A percentile compares a stretch with the other conserved stretches of the same genome.
phyloP scores from a whole-genome alignment of 805 yeast species.

The Starmerella gropengiesseri region DNA sequence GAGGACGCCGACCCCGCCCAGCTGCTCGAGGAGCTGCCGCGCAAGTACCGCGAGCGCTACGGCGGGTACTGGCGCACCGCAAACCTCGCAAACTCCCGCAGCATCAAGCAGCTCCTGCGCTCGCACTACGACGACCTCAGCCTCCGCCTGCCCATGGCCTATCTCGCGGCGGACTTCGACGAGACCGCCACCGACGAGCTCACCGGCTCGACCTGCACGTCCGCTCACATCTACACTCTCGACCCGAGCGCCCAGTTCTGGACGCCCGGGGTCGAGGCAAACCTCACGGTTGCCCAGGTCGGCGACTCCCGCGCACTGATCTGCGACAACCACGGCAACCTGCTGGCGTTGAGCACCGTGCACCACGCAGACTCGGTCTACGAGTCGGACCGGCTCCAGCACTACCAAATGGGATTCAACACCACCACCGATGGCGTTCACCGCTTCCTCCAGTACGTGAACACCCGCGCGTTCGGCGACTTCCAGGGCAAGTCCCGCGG shows the following conservation, averaged over 20 bases:
- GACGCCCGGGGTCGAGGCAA: constrained; percentile 53
- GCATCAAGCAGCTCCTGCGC: constrained; percentile 35
- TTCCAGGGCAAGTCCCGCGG: constrained; percentile 69
- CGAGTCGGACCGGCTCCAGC: constrained; percentile 62
- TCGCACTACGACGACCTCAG: constrained; percentile 44
- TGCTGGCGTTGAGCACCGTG: constrained; percentile 62
- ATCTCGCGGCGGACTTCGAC: constrained; percentile 53
- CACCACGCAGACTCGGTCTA: constrained; percentile 82
- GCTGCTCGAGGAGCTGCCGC: constrained; percentile 37
- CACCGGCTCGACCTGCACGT: constrained; percentile 63
- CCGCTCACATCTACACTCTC: constrained; percentile 45
- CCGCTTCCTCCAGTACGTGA: constrained; percentile 71
- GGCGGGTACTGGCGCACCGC: constrained; percentile 76
- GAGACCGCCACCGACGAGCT: constrained; percentile 29
- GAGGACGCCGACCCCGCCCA: constrained; percentile 35
- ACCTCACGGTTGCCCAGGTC: constrained; percentile 71
- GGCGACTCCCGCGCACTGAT: constrained; percentile 85
- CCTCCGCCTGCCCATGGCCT: constrained; percentile 52
- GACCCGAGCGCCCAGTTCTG: constrained; percentile 38
- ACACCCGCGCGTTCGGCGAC: constrained; percentile 93
- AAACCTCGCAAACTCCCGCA: constrained; percentile 6
- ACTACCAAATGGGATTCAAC: constrained; percentile 50
- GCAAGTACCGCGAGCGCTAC: constrained; percentile 46
- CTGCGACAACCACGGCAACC: constrained; percentile 72
- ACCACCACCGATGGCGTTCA: constrained; percentile 91